phyloP scores from a whole-genome alignment of 805 yeast genomes.

The Lachancea mirantina region DNA sequence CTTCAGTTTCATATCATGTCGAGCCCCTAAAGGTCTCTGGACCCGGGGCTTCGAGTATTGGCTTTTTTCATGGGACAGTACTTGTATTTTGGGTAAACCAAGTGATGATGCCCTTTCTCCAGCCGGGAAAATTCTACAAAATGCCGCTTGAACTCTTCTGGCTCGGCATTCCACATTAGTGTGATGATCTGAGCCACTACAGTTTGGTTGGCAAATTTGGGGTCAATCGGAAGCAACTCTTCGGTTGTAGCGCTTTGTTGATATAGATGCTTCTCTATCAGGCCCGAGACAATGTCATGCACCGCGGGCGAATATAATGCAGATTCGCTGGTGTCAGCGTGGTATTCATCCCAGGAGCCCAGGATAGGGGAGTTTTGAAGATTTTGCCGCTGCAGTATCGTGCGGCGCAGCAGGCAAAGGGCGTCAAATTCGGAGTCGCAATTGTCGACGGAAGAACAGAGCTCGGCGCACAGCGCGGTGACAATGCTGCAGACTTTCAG shows the following conservation, averaged over 20 bases:
- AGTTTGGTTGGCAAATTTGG: constrained; percentile 8
- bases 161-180: constrained; percentile 40
- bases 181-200: constrained; percentile 34
- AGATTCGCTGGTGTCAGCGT: neutral
- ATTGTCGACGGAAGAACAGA: constrained; percentile 2
- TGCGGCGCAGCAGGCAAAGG: constrained; percentile 19
- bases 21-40: neutral
- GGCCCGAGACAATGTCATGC: neutral
- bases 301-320: neutral
- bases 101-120: constrained; percentile 37
- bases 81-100: constrained; percentile 39
- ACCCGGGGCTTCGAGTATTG: neutral
- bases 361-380: too few relatives aligned
- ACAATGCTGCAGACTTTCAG: constrained; percentile 8
- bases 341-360: neutral
- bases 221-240: constrained; percentile 6
- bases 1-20: neutral
- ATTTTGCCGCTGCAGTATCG: too few relatives aligned
- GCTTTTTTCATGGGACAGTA: constrained; percentile 30
- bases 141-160: constrained; percentile 31
- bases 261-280: constrained; percentile 6
- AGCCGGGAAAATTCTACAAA: constrained; percentile 34
- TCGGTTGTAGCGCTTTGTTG: constrained; percentile 1
- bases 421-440: neutral
- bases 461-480: constrained; percentile 9